Conservation (phyloP, 108 stramenopile species). For the Nitzschia sp. region DNA sequence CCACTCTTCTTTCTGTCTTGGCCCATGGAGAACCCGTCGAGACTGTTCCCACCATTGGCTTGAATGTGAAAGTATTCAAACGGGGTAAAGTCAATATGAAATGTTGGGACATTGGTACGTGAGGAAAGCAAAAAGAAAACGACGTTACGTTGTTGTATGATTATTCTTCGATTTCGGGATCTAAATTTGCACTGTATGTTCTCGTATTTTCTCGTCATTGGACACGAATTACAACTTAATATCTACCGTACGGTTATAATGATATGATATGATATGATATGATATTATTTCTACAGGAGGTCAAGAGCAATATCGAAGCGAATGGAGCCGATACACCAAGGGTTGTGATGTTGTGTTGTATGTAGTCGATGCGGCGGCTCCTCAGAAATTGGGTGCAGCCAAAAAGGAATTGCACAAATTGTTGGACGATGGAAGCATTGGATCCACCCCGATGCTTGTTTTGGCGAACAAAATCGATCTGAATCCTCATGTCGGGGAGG, state of each 20-base stretch:
- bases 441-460: slow-evolving; percentile 87
- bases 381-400: slow-evolving; percentile 82
- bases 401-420: slow-evolving; percentile 95
- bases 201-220: too few species aligned
- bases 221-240: background rate
- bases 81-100: slow-evolving; percentile 94
- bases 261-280: too few species aligned
- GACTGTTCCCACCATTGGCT: slow-evolving; percentile 95
- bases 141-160: too few species aligned
- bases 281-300: too few species aligned
- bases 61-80: slow-evolving; percentile 94
- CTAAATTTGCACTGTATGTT: too few species aligned
- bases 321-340: slow-evolving; percentile 93
- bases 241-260: too few species aligned
- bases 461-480: slow-evolving; percentile 97
- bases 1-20: slow-evolving; percentile 92
- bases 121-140: too few species aligned
- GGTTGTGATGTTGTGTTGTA: slow-evolving; percentile 96
- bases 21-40: slow-evolving; percentile 92
- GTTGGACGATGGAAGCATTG: slow-evolving; percentile 88
- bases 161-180: too few species aligned
- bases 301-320: slow-evolving; percentile 90
- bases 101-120: slow-evolving; percentile 91
- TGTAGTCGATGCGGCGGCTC: slow-evolving; percentile 94
- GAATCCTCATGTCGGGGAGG: slow-evolving; percentile 80